Conservation (phyloP, 768 basidiomycete genomes). For the Hirschioporus abietinus region DNA sequence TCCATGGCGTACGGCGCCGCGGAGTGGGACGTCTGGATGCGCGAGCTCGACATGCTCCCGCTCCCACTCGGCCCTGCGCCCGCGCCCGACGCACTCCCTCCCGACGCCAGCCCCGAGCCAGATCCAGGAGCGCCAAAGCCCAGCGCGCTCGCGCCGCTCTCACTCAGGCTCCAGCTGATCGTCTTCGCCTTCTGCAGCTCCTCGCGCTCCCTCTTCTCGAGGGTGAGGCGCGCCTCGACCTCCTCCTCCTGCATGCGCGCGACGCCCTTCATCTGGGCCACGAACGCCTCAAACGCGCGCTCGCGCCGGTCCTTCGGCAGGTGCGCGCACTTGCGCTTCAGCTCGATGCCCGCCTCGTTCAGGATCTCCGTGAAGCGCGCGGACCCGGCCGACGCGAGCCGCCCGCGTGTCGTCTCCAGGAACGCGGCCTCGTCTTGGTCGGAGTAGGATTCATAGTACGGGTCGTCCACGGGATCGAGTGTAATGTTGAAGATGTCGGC, state of each 20-base stretch:
- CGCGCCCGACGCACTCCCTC: too few species aligned
- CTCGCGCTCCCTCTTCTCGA: background rate
- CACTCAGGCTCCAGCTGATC: background rate
- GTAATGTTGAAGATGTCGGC: background rate
- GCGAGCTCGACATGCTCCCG: background rate
- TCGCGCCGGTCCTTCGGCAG: background rate
- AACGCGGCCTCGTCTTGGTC: background rate
- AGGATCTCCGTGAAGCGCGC: background rate
- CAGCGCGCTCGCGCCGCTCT: background rate
- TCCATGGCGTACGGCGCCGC: background rate
- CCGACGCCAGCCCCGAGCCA: background rate
- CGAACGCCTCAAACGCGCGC: background rate
- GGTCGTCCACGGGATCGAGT: background rate
- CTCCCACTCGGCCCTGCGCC: too few species aligned
- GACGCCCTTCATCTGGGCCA: background rate
- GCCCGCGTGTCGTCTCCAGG: background rate
- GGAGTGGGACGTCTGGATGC: background rate
- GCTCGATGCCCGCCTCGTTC: background rate
- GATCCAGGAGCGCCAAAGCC: background rate
- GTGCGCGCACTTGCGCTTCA: constrained; percentile 1
- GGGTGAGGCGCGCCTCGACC: background rate
- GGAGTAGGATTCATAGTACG: background rate
- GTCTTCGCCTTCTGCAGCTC: background rate
- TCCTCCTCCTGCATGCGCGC: constrained; percentile 1
- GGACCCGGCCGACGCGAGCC: background rate